These are phyloP conservation scores for Neurospora tetraspora DNA, from an alignment of 495 filamentous ascomycete species.

Conservation along the genomic window DNA sequence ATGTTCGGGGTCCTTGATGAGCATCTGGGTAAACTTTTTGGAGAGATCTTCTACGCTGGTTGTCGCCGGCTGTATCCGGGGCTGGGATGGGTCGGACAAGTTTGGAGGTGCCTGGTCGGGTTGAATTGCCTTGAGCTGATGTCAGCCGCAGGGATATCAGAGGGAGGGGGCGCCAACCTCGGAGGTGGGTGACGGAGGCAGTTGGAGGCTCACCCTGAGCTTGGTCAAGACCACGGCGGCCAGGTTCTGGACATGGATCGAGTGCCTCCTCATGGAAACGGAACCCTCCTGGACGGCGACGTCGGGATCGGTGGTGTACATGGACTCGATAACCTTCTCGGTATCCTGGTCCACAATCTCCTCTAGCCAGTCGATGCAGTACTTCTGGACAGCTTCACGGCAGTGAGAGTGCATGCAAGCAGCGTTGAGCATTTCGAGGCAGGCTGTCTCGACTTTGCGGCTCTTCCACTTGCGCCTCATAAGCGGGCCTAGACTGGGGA, in stretches of 20 bases:
- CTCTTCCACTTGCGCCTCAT: slow-evolving; percentile 66
- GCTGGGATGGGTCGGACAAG: slow-evolving; percentile 33
- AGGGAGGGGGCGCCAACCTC: slow-evolving; percentile 5
- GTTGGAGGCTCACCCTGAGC: slow-evolving; percentile 41
- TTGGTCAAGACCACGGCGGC: slow-evolving; percentile 85
- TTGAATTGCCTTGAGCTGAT: slow-evolving; percentile 41
- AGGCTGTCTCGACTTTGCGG: slow-evolving; percentile 66
- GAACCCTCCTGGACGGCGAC: slow-evolving; percentile 29
- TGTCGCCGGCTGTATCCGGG: slow-evolving; percentile 35
- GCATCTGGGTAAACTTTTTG: slow-evolving; percentile 65
- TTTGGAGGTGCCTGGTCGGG: slow-evolving; percentile 16
- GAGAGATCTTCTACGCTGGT: slow-evolving; percentile 63
- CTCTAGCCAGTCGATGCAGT: slow-evolving; percentile 75
- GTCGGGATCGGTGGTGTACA: slow-evolving; percentile 28
- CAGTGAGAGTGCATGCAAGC: slow-evolving; percentile 76
- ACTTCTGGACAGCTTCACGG: slow-evolving; percentile 65
- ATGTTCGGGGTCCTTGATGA: slow-evolving; percentile 50
- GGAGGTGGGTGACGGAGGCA: slow-evolving; percentile 2
- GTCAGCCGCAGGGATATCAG: slow-evolving; percentile 36
- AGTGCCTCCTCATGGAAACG: slow-evolving; percentile 39
- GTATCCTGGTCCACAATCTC: slow-evolving; percentile 61
- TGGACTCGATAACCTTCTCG: slow-evolving; percentile 45
- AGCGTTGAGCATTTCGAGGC: slow-evolving; percentile 79
- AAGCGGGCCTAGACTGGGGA: slow-evolving; percentile 55
- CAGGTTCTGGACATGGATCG: slow-evolving; percentile 43